Evolutionary conservation across 2,329 filamentous ascomycete genomes (phyloP), one percentile per base, ranked within the genome.

Genomic region (Arthrobotrys conoides): DNA sequence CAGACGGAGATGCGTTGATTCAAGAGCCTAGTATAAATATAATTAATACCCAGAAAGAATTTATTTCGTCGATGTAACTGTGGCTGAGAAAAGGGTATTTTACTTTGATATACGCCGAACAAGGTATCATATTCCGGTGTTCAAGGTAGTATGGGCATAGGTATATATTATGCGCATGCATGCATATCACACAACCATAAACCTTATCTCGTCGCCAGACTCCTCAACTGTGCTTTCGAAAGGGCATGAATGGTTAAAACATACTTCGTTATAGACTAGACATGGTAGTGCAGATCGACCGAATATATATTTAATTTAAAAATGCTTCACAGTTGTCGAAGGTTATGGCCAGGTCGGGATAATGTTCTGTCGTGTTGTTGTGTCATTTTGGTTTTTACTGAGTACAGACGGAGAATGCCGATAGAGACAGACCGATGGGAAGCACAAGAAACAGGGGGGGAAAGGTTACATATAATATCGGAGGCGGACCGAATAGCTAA

Each of bases 381-480:
- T 61, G 57, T 61, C 36, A 61, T 61, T 61, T 44, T 44, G 6
- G 57, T 61, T 61, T 61, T 44, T 27, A 61, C 41, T 14, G 36
- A 61, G 6, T 3, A 30, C 27, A 44, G 20, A 24, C 36, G 57
- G 57, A 44, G 22, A 36, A 61, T 61, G 20, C 57, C 57, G 57
- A 61, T 3, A 24, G n/a, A 41, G 1, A 41, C n/a, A n/a, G n/a
- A n/a, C n/a, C n/a, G n/a, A n/a, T n/a, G n/a, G n/a, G 55, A 61
- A 61, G 36, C 53, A 41, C n/a, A 41, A 24, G 27, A 33, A 61
- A 41, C 10, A 36, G 36, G 36, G 57, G 36, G 57, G 57, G n/a
- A 61, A 61, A 61, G 57, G 57, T 61, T 61, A 61, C 57, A 61
- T 61, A 61, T 22, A 20, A 61, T 20, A 44, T 61, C 36, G 36